Evolutionary conservation across 805 yeast genomes (phyloP), one percentile per base, ranked within the genome.

Genomic region (Pachysolen tannophilus): DNA sequence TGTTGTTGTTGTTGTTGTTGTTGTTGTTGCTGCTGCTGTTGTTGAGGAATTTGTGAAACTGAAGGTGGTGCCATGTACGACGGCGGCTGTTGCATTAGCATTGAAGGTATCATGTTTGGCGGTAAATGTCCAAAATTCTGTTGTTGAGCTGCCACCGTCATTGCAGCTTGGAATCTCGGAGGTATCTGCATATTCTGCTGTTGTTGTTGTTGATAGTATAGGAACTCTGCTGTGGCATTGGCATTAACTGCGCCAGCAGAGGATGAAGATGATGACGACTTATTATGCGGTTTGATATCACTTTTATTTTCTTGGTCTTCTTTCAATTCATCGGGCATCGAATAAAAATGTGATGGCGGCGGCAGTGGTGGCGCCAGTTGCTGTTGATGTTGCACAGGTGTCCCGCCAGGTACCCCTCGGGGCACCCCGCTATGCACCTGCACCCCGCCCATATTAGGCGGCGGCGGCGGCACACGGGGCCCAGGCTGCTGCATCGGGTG

Each of bases 1-100:
- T 34, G 44, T 28, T 28, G 35, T 28, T 30, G 36, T 31, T 38
- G 40, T 30, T 24, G 25, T 28, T 42, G 42, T 30, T 38, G 35
- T 24, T 35, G 34, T 10, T 30, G 11, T 32, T 28, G 34, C 7
- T 30, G 21, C 28, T 27, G 39, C 29, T 21, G 24, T 21, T 21
- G 26, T 11, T 23, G 26, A 11, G 26, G 13, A 5, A 5, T 5
- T 8, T 11, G 26, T 23, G 8, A 11, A 23, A 11, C 13, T 11
- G 5, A 11, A 8, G 26, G 13, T 14, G 26, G 26, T 8, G 13
- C 26, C 10, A 23, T 23, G 8, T 23, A n/a, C n/a, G n/a, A n/a
- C n/a, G n/a, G n/a, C n/a, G n/a, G n/a, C n/a, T n/a, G n/a, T n/a
- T n/a, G n/a, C n/a, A n/a, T n/a, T n/a, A n/a, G n/a, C 8, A 23